phyloP scores from a whole-genome alignment of 2,329 filamentous ascomycete genomes.

The Phialocephala sp. region DNA sequence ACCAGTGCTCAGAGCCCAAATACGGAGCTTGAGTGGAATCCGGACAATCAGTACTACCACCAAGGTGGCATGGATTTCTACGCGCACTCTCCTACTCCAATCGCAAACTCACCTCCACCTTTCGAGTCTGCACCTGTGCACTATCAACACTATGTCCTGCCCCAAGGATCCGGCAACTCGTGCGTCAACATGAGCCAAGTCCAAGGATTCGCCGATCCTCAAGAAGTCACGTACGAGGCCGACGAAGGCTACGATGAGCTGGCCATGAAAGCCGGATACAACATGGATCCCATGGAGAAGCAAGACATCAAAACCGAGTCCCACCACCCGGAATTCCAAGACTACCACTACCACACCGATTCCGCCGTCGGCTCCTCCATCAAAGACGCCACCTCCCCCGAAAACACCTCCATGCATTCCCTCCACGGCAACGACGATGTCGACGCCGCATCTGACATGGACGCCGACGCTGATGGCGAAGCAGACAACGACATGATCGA shows the following conservation, averaged over 20 bases:
- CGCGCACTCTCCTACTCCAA: neutral
- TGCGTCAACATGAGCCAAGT: slow-evolving; percentile 39
- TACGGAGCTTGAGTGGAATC: slow-evolving; percentile 30
- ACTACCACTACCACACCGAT: slow-evolving; percentile 6
- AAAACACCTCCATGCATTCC: slow-evolving; percentile 5
- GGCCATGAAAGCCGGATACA: slow-evolving; percentile 27
- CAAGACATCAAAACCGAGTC: neutral
- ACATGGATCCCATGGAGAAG: slow-evolving; percentile 11
- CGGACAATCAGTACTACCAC: slow-evolving; percentile 17
- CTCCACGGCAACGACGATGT: slow-evolving; percentile 22
- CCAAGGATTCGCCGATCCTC: slow-evolving; percentile 35
- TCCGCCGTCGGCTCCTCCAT: slow-evolving; percentile 33
- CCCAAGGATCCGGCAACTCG: slow-evolving; percentile 13
- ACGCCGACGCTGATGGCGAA: slow-evolving; percentile 28
- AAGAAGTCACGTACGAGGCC: slow-evolving; percentile 30
- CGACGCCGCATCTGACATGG: slow-evolving; percentile 21
- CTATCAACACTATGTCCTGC: slow-evolving; percentile 9
- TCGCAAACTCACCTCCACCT: neutral
- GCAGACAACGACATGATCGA: slow-evolving; percentile 21
- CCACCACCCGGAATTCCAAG: neutral
- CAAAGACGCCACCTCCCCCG: slow-evolving; percentile 33
- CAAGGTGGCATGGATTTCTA: neutral
- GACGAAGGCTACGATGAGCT: slow-evolving; percentile 33
- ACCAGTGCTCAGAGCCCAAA: slow-evolving; percentile 32
- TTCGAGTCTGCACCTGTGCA: neutral